These are phyloP conservation scores for Aureobasidium sp. DNA, from an alignment of 2,329 filamentous ascomycete species.

Conservation along the genomic window DNA sequence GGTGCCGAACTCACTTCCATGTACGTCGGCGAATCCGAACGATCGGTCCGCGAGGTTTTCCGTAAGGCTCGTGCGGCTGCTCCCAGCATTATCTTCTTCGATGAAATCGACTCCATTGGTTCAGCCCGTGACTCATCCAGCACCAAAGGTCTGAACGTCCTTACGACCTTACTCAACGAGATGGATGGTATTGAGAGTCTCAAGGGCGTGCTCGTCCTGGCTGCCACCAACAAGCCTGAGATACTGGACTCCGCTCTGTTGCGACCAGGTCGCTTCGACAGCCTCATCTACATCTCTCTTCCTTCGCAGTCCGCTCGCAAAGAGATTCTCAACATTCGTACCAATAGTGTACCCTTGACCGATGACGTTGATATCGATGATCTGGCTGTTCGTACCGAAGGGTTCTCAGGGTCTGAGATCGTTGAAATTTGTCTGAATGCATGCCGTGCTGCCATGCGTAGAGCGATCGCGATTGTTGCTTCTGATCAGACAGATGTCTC, in stretches of 20 bases:
- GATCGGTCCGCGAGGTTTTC: slow-evolving; percentile 78
- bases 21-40: slow-evolving; percentile 94
- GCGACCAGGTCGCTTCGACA: slow-evolving; percentile 77
- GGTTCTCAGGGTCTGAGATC: slow-evolving; percentile 82
- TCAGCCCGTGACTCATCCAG: slow-evolving; percentile 47
- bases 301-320: slow-evolving; percentile 66
- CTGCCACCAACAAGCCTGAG: slow-evolving; percentile 86
- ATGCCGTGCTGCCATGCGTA: slow-evolving; percentile 21
- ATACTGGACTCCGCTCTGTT: slow-evolving; percentile 78
- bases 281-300: slow-evolving; percentile 76
- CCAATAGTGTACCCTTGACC: slow-evolving; percentile 52
- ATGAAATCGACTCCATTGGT: slow-evolving; percentile 85
- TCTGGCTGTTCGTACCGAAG: slow-evolving; percentile 60
- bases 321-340: slow-evolving; percentile 68
- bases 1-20: slow-evolving; percentile 90
- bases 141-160: slow-evolving; percentile 63
- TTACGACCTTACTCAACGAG: slow-evolving; percentile 84
- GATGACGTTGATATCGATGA: slow-evolving; percentile 58
- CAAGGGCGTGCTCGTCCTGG: slow-evolving; percentile 77
- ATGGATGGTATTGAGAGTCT: slow-evolving; percentile 91
- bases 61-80: slow-evolving; percentile 75
- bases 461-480: background rate
- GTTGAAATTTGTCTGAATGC: slow-evolving; percentile 44
- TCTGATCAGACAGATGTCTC: slow-evolving; percentile 5
- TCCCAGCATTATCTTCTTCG: slow-evolving; percentile 93